Evolutionary conservation across 129 eudicot species (phyloP), one percentile per base, ranked within the genome.

Genomic region (Kitagawia praeruptora): DNA sequence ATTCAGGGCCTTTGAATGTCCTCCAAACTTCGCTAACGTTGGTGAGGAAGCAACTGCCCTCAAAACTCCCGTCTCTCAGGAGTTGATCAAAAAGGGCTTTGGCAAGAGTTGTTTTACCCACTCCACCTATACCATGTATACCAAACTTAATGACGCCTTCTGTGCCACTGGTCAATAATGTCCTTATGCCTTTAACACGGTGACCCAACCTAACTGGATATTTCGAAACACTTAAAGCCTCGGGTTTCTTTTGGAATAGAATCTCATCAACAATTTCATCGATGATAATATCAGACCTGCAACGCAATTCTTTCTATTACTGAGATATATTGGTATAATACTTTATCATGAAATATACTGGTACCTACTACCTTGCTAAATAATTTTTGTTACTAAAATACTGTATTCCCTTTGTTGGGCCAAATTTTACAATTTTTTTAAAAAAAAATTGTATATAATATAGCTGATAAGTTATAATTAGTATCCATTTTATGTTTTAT

Each of bases 91-190:
- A 12, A 3, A 44, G 18, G 9, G 54, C 48, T 74, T 74, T 74
- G 40, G 46, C 77, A 12, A 74, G 23, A n/a, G 40, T 74, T 23
- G 77, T 44, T 74, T 74, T 74, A n/a, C n/a, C n/a, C n/a, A n/a
- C n/a, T n/a, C n/a, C n/a, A n/a, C n/a, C n/a, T n/a, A n/a, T n/a
- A n/a, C n/a, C 76, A 42, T 44, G 27, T 10, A 73, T 42, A 4
- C 76, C 76, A 44, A 73, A 41, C 37, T 40, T 40, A n/a, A 28
- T 25, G 53, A 73, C 23, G 0, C 46, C 76, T 40, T 44, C 27
- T 19, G 38, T 9, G 0, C 38, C 39, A 41, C 5, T 42, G 37
- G 9, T 41, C 46, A 73, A 25, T 27, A 40, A 40, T 23, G 38
- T 6, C 8, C 5, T 19, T 23, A 73, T 42, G 12, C 27, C 9